phyloP scores from a whole-genome alignment of 106 monocot genomes.

The Dendrobium catenatum region DNA sequence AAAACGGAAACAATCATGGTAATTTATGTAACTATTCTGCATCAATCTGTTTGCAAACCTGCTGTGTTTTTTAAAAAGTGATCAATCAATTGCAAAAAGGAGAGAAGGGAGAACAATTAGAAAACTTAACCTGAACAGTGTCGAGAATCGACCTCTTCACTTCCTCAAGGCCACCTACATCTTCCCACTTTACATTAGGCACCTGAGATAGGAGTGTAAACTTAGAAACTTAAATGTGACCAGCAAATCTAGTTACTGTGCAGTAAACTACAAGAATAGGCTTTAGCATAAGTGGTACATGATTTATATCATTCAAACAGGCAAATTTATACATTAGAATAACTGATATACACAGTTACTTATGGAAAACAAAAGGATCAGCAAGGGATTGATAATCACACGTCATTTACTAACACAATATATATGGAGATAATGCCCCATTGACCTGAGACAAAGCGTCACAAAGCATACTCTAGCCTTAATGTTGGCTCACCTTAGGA shows the following conservation, averaged over 20 bases:
- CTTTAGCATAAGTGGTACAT: neutral
- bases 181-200: constrained; percentile 99
- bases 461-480: neutral
- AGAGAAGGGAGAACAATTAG: neutral
- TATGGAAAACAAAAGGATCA: neutral
- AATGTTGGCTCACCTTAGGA: constrained; percentile 65
- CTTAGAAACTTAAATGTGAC: constrained; percentile 2
- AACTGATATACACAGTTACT: neutral
- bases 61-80: neutral
- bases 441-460: neutral
- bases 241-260: constrained; percentile 5
- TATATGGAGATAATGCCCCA: neutral
- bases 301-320: neutral
- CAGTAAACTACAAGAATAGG: neutral
- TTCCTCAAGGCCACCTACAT: constrained; percentile 99
- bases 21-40: neutral
- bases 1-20: neutral
- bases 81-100: neutral
- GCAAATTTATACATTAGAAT: neutral
- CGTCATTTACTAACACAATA: neutral
- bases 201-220: constrained; percentile 42
- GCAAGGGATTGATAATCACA: neutral
- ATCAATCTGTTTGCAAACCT: neutral
- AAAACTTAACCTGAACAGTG: constrained; percentile 67
- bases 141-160: constrained; percentile 93